Evolutionary conservation across 2,329 filamentous ascomycete species (phyloP).

Genomic region (Aschersonia sp.): DNA sequence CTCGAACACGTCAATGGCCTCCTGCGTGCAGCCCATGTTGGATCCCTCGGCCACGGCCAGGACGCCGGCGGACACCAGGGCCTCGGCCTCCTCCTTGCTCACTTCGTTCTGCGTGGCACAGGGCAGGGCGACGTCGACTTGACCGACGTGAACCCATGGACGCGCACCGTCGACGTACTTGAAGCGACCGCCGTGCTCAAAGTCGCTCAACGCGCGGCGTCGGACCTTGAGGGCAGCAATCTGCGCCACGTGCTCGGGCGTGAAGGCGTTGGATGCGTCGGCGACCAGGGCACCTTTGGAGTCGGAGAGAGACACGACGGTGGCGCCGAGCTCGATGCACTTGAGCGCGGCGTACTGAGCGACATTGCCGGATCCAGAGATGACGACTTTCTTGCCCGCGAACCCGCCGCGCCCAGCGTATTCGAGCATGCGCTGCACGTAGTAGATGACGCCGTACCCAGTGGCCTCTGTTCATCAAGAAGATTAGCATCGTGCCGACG

Average conservation of each 20-base stretch:
- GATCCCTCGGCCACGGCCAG: slow-evolving; percentile 89
- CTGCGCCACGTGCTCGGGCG: slow-evolving; percentile 59
- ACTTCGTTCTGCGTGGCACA: slow-evolving; percentile 98
- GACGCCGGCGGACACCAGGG: slow-evolving; percentile 59
- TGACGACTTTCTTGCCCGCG: slow-evolving; percentile 81
- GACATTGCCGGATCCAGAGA: slow-evolving; percentile 95
- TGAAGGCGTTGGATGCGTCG: slow-evolving; percentile 47
- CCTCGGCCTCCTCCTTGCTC: slow-evolving; percentile 75
- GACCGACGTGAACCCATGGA: slow-evolving; percentile 81
- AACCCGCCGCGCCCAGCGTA: slow-evolving; percentile 79
- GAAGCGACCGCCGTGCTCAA: slow-evolving; percentile 53
- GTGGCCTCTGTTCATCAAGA: slow-evolving; percentile 55
- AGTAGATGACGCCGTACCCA: slow-evolving; percentile 92
- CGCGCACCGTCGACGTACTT: slow-evolving; percentile 77
- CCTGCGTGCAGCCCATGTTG: slow-evolving; percentile 98
- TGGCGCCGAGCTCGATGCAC: slow-evolving; percentile 87
- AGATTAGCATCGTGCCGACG: background rate
- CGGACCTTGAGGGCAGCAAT: slow-evolving; percentile 80
- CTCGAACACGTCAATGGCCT: slow-evolving; percentile 89
- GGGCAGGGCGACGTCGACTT: slow-evolving; percentile 83
- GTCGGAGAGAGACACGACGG: slow-evolving; percentile 86
- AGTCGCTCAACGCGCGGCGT: slow-evolving; percentile 66
- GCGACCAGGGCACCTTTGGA: slow-evolving; percentile 74
- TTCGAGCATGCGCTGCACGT: slow-evolving; percentile 89
- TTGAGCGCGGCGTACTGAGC: slow-evolving; percentile 96